phyloP scores from a whole-genome alignment of 768 basidiomycete species.

The Leccinum uliginosum region DNA sequence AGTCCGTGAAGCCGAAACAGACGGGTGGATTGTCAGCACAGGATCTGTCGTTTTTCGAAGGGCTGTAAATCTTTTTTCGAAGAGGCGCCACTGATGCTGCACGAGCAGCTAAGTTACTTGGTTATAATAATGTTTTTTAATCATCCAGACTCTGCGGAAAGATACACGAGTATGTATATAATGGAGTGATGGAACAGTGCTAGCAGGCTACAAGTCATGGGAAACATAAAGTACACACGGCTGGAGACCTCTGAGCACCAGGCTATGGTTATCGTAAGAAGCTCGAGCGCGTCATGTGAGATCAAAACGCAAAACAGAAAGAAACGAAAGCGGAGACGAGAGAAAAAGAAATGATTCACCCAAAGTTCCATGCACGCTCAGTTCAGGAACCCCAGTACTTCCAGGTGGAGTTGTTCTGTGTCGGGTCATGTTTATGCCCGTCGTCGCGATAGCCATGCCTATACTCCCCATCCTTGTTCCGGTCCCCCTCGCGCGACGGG shows the following conservation, averaged over 20 bases:
- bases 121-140: not conserved
- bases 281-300: not conserved
- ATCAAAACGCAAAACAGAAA: not conserved
- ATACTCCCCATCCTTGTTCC: slow-evolving; percentile 5
- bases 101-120: not conserved
- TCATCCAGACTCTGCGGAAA: not conserved
- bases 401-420: slow-evolving; percentile 10
- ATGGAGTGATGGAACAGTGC: not conserved
- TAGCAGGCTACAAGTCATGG: not conserved
- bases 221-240: not conserved
- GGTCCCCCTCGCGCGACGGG: slow-evolving; percentile 4
- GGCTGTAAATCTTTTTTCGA: slow-evolving; percentile 37
- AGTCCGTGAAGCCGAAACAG: slow-evolving; percentile 19
- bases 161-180: not conserved
- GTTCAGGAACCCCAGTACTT: slow-evolving; percentile 14
- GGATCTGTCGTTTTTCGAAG: slow-evolving; percentile 87
- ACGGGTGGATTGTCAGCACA: slow-evolving; percentile 71
- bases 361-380: not conserved
- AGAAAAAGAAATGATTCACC: not conserved
- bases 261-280: slow-evolving; percentile 4
- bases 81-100: not conserved
- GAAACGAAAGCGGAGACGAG: not conserved
- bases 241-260: not conserved
- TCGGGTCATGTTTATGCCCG: not conserved
- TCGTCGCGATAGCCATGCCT: slow-evolving; percentile 4